Conservation (phyloP, 225 moss, liverwort and hornwort genomes). For the Bryoerythrophyllum caledonicum region DNA sequence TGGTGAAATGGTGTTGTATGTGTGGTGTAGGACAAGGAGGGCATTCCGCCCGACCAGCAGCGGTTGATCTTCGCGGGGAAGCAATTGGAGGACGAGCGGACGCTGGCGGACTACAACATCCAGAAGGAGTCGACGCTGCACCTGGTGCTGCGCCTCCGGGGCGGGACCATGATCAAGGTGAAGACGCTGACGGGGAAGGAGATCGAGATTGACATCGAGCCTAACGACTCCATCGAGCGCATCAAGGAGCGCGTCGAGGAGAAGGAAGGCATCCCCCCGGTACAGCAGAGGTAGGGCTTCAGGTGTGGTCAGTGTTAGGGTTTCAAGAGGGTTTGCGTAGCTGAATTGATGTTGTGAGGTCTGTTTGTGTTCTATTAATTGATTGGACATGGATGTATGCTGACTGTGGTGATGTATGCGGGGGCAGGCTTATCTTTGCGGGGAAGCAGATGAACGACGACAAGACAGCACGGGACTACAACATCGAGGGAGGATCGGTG, state of each 20-base stretch:
- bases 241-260: conserved; percentile 99
- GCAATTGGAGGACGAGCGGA: conserved; percentile 94
- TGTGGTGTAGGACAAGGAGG: conserved; percentile 67
- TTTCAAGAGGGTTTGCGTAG: no score
- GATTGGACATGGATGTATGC: background rate
- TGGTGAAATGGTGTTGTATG: background rate
- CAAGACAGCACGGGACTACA: conserved; percentile 95
- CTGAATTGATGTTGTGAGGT: conserved; percentile 1
- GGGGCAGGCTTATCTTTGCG: conserved; percentile 88
- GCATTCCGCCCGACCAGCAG: conserved; percentile 74
- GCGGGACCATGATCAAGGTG: conserved; percentile 99
- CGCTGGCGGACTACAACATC: conserved; percentile 81
- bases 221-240: conserved; percentile 90
- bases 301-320: no score
- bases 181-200: conserved; percentile 97
- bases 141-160: conserved; percentile 77
- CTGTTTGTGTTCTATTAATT: no score
- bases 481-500: conserved; percentile 98
- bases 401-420: conserved; percentile 14
- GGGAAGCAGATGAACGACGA: conserved; percentile 99
- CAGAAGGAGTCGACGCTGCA: conserved; percentile 88
- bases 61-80: conserved; percentile 91
- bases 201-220: conserved; percentile 99
- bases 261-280: conserved; percentile 98
- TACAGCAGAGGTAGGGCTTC: conserved; percentile 80